Evolutionary conservation across 225 moss, liverwort and hornwort genomes (phyloP).

Genomic region (Ulota crispa): DNA sequence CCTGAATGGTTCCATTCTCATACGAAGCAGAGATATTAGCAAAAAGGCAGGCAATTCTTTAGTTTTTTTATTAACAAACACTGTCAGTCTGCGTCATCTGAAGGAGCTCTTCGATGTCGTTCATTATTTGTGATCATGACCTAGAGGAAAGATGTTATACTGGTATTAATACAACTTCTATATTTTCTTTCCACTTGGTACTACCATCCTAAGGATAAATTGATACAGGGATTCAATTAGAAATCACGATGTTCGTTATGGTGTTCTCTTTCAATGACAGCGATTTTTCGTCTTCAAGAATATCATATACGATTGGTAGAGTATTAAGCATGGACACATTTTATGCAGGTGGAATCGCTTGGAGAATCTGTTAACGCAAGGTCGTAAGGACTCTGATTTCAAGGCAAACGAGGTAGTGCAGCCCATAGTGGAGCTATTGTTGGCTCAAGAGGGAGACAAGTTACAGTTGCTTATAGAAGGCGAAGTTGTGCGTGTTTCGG

Average conservation of each 20-base stretch:
- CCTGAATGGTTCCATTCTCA: not conserved
- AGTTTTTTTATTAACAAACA: not conserved
- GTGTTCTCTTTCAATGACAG: not conserved
- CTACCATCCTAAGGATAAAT: not conserved
- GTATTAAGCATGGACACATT: constrained; percentile 3
- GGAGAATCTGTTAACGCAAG: constrained; percentile 87
- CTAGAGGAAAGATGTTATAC: not conserved
- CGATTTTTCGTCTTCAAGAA: not conserved
- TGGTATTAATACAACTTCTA: not conserved
- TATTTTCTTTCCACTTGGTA: not conserved
- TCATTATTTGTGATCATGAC: not conserved
- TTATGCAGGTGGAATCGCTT: constrained; percentile 89
- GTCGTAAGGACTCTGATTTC: constrained; percentile 88
- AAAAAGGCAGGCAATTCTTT: not conserved
- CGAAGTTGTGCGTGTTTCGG: constrained; percentile 80
- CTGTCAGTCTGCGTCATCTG: not conserved
- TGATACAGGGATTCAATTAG: not conserved
- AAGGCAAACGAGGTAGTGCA: constrained; percentile 83
- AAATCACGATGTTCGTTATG: not conserved
- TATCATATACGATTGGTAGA: not conserved
- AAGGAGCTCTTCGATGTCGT: not conserved
- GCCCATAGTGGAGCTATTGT: constrained; percentile 76
- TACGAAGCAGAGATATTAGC: not conserved
- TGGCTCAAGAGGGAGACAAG: constrained; percentile 80
- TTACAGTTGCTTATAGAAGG: constrained; percentile 74